Evolutionary conservation across 192 early-diverging fungal species (phyloP), one percentile per base, ranked within the genome.

Genomic region (Gaertneriomyces sp.): DNA sequence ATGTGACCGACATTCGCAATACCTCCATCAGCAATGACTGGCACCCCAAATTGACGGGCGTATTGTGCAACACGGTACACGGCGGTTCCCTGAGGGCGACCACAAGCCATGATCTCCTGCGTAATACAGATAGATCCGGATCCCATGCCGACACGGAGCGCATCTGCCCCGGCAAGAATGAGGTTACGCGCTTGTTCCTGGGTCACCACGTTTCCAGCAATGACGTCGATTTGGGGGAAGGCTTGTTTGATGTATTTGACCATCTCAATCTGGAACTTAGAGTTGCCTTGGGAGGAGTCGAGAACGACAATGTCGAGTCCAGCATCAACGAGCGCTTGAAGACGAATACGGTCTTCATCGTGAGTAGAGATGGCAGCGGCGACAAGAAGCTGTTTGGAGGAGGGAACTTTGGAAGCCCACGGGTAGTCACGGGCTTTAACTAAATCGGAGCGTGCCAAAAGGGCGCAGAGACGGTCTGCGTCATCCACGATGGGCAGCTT

Each of bases 161-260:
- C 96, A 70, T 98, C 96, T 52, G 93, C 96, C 58, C 96, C 96
- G 41, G 93, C 96, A 4, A 76, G 87, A 74, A 96, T 96, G 45
- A 98, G 76, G 63, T 81, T 82, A 57, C 91, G 86, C 42, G 94
- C 94, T 79, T 98, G 94, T 76, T 96, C 91, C 72, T 89, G 86
- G 40, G 94, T 96, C 38, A 98, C 96, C 39, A 98, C 94, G 79
- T 98, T 98, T 55, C 96, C 96, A 45, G 93, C 96, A 69, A 98
- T 87, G 41, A 98, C 89, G 55, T 98, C 93, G 43, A 94, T 69
- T 12, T 81, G 61, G 19, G 86, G 85, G 74, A 89, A 93, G 7
- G 87, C 93, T 43, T 79, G 65, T 83, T 94, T 95, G 81, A 98
- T 93, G 75, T 85, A 89, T 76, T 92, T 78, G 81, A 98, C 84